Conservation (phyloP, 23 red algal species). For the Agarophyton chilense region DNA sequence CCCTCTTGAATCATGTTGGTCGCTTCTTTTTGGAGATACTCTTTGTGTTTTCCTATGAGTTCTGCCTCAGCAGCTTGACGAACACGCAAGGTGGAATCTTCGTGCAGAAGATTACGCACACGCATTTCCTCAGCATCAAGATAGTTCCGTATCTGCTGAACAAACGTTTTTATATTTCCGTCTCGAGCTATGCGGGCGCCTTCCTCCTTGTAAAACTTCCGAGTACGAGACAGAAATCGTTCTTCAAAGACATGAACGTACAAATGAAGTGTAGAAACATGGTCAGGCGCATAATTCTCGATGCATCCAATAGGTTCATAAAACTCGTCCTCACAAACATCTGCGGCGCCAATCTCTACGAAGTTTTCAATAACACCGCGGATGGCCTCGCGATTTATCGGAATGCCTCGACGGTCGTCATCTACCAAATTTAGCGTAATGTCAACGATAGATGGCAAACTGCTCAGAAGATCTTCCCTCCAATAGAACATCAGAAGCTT, state of each 20-base stretch:
- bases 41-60: slow-evolving; percentile 60
- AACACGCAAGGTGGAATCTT: slow-evolving; percentile 44
- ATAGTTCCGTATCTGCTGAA: slow-evolving; percentile 6
- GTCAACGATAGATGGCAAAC: slow-evolving; percentile 33
- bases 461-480: slow-evolving; percentile 60
- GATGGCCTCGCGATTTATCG: slow-evolving; percentile 30
- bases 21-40: slow-evolving; percentile 52
- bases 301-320: neutral
- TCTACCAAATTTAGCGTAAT: slow-evolving; percentile 40
- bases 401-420: slow-evolving; percentile 39
- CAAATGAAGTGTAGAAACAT: slow-evolving; percentile 28
- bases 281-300: neutral
- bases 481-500: slow-evolving; percentile 78
- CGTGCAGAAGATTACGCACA: slow-evolving; percentile 30
- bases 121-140: slow-evolving; percentile 53
- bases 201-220: slow-evolving; percentile 54
- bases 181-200: slow-evolving; percentile 28
- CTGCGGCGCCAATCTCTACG: slow-evolving; percentile 60
- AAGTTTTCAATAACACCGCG: slow-evolving; percentile 65
- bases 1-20: slow-evolving; percentile 36
- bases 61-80: slow-evolving; percentile 41
- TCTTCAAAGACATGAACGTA: slow-evolving; percentile 69
- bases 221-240: slow-evolving; percentile 48
- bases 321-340: slow-evolving; percentile 23
- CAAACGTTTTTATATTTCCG: slow-evolving; percentile 38